Evolutionary conservation across 495 filamentous ascomycete species (phyloP), one percentile per base, ranked within the genome.

Genomic region (Aspergillus cavernicola): DNA sequence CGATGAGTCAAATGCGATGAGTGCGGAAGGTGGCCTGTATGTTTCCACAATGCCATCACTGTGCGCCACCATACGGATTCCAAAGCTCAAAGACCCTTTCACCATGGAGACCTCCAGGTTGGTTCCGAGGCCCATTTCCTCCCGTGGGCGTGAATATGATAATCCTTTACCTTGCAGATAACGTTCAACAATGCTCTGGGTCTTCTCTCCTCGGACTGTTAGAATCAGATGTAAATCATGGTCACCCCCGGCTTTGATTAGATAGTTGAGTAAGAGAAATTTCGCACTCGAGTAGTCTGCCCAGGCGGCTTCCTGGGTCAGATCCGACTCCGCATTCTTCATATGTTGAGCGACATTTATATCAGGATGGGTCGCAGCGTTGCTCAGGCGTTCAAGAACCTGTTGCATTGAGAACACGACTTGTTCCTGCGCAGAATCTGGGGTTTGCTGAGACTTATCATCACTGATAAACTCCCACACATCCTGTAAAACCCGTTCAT

Each of bases 261-360:
- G 65, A 59, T 76, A 67, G 28, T 74, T 64, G 5, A 86, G 63
- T 53, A 87, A 76, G 18, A 71, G 56, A 58, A 87, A 82, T 59
- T 85, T 80, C 23, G 79, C 62, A 56, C 82, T 84, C 12, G 74
- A 79, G 12, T 74, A 70, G 39, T 81, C 76, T 4, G 80, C 77
- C 75, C 80, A 84, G 12, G 68, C 61, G 10, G 80, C 75, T 53
- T 81, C 76, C 39, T 73, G 66, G 24, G 66, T 59, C 13, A 74
- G 58, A 22, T 73, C 61, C 0, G 64, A 67, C 4, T 60, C 61
- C 4, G 61, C 40, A 38, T 56, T 67, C 57, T 62, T 72, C 56
- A 66, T 62, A 62, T 72, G 72, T 3, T 57, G 68, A 37, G 59
- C 63, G 53, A 67, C 66, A 35, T 80, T 80, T 12, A 84, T 65